These are phyloP conservation scores for Miscanthus sacchariflorus DNA, from an alignment of 202 grass and related monocot species.

Conservation along the genomic window DNA sequence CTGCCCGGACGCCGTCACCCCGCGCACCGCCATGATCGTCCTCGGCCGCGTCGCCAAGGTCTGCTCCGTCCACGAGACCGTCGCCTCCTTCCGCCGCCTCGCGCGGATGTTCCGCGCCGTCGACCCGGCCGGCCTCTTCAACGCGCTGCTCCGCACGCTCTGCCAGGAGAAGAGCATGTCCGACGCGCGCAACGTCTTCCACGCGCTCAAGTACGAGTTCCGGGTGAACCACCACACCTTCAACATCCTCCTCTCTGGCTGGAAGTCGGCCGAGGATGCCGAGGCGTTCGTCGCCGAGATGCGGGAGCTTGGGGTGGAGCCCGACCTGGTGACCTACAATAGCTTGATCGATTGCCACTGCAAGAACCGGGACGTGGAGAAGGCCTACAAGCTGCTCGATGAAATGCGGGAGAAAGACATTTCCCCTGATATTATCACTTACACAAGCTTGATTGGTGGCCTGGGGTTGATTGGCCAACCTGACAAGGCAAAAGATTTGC, in stretches of 20 bases:
- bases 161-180: constrained; percentile 97
- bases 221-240: constrained; percentile 74
- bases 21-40: constrained; percentile 76
- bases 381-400: constrained; percentile 76
- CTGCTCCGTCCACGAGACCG: constrained; percentile 79
- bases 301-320: constrained; percentile 67
- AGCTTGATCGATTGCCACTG: constrained; percentile 88
- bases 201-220: constrained; percentile 87
- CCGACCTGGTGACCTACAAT: constrained; percentile 85
- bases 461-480: constrained; percentile 81
- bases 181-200: constrained; percentile 84
- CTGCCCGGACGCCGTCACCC: constrained; percentile 60
- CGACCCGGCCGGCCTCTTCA: constrained; percentile 55
- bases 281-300: constrained; percentile 83
- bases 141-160: constrained; percentile 84
- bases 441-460: constrained; percentile 79
- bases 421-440: constrained; percentile 75
- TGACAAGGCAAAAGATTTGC: constrained; percentile 75
- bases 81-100: constrained; percentile 70
- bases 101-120: constrained; percentile 46
- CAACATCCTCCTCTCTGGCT: constrained; percentile 86
- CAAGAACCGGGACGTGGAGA: constrained; percentile 68
- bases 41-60: constrained; percentile 89
- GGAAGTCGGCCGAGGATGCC: constrained; percentile 83
- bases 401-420: constrained; percentile 78